Evolutionary conservation across 1,284 basidiomycete species (phyloP), one percentile per base, ranked within the genome.

Genomic region (Cryptococcus deneoformans): DNA sequence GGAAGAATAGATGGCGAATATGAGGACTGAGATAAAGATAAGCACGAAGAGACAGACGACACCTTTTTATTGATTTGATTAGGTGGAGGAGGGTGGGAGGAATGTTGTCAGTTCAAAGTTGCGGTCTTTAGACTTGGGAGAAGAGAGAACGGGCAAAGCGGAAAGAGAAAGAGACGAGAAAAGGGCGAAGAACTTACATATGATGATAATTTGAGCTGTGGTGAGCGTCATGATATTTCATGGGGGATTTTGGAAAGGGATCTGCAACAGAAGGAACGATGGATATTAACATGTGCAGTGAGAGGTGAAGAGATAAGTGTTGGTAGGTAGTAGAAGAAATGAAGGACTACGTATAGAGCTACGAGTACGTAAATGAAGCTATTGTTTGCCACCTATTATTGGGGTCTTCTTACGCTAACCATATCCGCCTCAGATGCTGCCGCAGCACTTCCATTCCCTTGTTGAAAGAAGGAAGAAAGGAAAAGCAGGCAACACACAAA

Each of bases 1-100:
- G 6, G 52, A 51, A 9, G 59, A 50, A 48, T 57, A 57, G 4
- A 60, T n/a, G 35, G 47, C 49, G 52, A 60, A 60, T 2, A 54
- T 2, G 29, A 60, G n/a, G 37, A 40, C 40, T 3, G 56, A 4
- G 5, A 48, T 6, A 14, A 59, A 20, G 6, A 56, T 20, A 5
- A 43, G 20, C 10, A 39, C 45, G 40, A 59, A 53, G 6, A 59
- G 38, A 2, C 36, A 37, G 29, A 45, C 46, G 6, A 57, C 6
- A 44, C 43, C 50, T 45, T 11, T 29, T 29, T 29, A 29, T 29
- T 29, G 5, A 29, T 29, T 29, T 40, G 6, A 24, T 24, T 20
- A 49, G 14, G 7, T 14, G 35, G 46, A 5, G 6, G 29, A 10
- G 6, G 43, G 29, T 10, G 20, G 20, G n/a, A 14, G 9, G 24